Conservation (phyloP, 139 green algal genomes). For the Micromonas commoda region DNA sequence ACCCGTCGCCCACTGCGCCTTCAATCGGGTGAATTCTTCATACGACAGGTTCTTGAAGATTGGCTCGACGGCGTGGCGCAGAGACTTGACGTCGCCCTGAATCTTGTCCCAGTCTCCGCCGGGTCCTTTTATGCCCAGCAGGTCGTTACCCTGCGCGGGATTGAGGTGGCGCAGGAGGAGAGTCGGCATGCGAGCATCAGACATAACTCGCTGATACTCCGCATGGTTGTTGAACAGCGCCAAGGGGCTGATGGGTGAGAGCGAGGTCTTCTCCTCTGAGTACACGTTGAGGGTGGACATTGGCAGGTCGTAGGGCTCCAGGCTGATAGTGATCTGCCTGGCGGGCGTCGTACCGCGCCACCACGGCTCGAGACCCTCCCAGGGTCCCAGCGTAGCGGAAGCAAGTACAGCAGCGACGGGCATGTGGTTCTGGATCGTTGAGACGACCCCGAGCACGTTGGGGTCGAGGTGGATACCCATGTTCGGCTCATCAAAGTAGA, state of each 20-base stretch:
- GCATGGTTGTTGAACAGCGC: constrained; percentile 36
- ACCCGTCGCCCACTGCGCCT: constrained; percentile 14
- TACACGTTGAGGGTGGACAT: constrained; percentile 26
- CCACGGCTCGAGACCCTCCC: constrained; percentile 41
- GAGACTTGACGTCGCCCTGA: constrained; percentile 26
- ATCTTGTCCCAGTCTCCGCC: constrained; percentile 19
- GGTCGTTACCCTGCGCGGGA: constrained; percentile 35
- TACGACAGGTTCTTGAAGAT: constrained; percentile 7
- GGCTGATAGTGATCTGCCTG: constrained; percentile 32
- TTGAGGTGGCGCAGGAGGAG: constrained; percentile 48
- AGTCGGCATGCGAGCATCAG: constrained; percentile 32
- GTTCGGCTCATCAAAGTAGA: constrained; percentile 55
- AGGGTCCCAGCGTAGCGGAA: constrained; percentile 44
- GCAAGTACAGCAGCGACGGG: constrained; percentile 45
- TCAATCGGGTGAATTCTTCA: constrained; percentile 12
- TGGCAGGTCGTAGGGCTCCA: constrained; percentile 31
- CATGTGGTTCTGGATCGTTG: constrained; percentile 35
- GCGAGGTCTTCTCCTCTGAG: not conserved
- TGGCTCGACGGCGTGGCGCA: constrained; percentile 28
- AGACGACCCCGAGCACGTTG: constrained; percentile 26
- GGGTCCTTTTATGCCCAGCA: constrained; percentile 26
- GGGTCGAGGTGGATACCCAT: constrained; percentile 48
- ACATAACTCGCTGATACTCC: constrained; percentile 32
- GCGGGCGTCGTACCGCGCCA: constrained; percentile 37
- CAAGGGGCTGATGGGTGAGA: constrained; percentile 27